Base-by-base conservation (phyloP, 2,329 filamentous ascomycete genomes). In the Mariannaea sp. region DNA sequence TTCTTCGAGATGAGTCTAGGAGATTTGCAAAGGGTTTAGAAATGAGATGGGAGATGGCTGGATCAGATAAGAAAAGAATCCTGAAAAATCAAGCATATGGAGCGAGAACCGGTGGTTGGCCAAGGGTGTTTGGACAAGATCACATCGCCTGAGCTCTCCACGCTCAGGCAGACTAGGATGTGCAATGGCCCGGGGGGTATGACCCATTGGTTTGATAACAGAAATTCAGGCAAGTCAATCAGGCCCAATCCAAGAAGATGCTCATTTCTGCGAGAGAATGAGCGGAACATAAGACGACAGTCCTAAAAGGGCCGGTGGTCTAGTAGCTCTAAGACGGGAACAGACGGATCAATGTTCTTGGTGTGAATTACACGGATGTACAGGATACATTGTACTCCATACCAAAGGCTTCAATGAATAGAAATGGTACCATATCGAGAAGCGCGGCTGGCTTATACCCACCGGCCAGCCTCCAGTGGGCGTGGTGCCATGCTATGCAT, bases 21-120 rank as follows among this genome's bases (percentile, higher is more conserved):
- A 32, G 44, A 26, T 16, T 40, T 40, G 48, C n/a, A n/a, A 43
- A 36, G 43, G 33, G 14, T 14, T 38, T 16, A 39, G 39, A 27
- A 13, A 30, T 20, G 17, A 43, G 32, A 41, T 42, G 39, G 30
- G 32, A 51, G 46, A 50, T 41, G 46, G 42, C 22, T 45, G 41
- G 44, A 54, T 54, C 51, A 49, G 51, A 54, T 54, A 54, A 54
- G 45, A 41, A n/a, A 33, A 24, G 24, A 27, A 35, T 26, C 38
- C 50, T 51, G 42, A 58, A 35, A 49, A 36, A 17, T 27, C 27
- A 30, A 27, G n/a, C n/a, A 42, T 9, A 27, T 17, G 33, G 24
- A 17, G 30, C 38, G 26, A 22, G 36, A 27, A 16, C 33, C 26
- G 12, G 30, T 14, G 19, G 32, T 39, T 19, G 27, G 17, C 38